phyloP scores from a whole-genome alignment of 2,329 filamentous ascomycete genomes.

The Aspergillus glaucus region DNA sequence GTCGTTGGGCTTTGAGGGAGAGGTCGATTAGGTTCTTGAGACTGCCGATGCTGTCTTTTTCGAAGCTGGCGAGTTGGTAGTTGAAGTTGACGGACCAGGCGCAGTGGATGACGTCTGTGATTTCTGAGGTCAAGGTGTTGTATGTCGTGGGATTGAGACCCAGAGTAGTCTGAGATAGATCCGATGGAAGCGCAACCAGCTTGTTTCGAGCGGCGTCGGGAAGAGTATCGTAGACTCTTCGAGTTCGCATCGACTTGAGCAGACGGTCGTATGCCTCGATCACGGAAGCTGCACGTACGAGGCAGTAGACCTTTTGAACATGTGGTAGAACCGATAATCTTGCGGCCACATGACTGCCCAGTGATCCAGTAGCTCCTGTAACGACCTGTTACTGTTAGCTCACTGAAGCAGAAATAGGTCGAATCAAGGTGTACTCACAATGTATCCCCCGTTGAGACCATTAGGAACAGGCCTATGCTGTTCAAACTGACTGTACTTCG shows the following conservation, averaged over 20 bases:
- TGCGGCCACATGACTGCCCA: slow-evolving; percentile 55
- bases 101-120: slow-evolving; percentile 54
- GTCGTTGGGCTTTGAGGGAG: slow-evolving; percentile 25
- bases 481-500: slow-evolving; percentile 37
- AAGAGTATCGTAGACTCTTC: slow-evolving; percentile 26
- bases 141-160: slow-evolving; percentile 43
- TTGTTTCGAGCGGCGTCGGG: slow-evolving; percentile 23
- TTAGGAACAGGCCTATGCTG: slow-evolving; percentile 18
- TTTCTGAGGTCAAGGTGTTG: slow-evolving; percentile 33
- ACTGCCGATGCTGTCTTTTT: slow-evolving; percentile 47
- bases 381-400: slow-evolving; percentile 33
- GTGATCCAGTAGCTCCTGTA: slow-evolving; percentile 60
- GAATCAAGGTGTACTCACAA: slow-evolving; percentile 10
- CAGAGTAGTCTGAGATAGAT: slow-evolving; percentile 43
- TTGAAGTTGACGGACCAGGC: slow-evolving; percentile 63
- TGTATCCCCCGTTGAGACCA: slow-evolving; percentile 15
- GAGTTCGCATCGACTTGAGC: slow-evolving; percentile 34
- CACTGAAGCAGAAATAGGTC: neutral
- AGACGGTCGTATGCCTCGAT: slow-evolving; percentile 42
- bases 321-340: slow-evolving; percentile 31
- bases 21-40: slow-evolving; percentile 40
- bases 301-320: slow-evolving; percentile 49
- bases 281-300: slow-evolving; percentile 46
- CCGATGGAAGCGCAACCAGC: slow-evolving; percentile 43
- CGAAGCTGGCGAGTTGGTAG: slow-evolving; percentile 51